Evolutionary conservation across 331 rosid species (phyloP), one percentile per base, ranked within the genome.

Genomic region (Spiraea crenata): DNA sequence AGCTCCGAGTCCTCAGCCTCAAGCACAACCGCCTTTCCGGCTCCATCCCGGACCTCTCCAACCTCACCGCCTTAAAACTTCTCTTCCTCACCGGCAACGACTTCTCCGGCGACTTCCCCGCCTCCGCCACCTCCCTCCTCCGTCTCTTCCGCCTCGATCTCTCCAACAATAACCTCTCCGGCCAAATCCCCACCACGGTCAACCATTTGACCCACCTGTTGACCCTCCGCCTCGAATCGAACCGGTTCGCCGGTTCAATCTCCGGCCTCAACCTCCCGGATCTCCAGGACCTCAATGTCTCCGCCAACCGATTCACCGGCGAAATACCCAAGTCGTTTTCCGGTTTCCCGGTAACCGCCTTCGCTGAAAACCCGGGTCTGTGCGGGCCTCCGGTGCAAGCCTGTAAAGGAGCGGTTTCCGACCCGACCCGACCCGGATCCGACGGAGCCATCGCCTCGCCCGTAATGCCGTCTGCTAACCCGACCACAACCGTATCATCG

Each of bases 61-160:
- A 87, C 74, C 74, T 90, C 83, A 78, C 86, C 1, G 54, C 88
- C 9, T 71, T 93, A n/a, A 89, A 79, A 46, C 92, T 90, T 37
- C 79, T 93, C n/a, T 93, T 81, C 19, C 85, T 93, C 45, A 85
- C 93, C 9, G 41, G 76, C 79, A 93, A 93, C 65, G 44, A 72
- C 0, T 80, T 93, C 71, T 84, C 93, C 80, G 97, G 96, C 13
- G 70, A 65, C 8, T 75, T 93, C 7, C 97, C 97, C 10, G 31
- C 57, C 11, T 50, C 88, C 0, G 59, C 77, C 0, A 45, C 80
- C 10, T 73, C 92, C 2, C 89, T 93, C 5, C 60, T 76, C 75
- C 88, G 87, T 0, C 76, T 92, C 10, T 88, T 81, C 84, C 97
- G 97, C 4, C 88, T 93, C 69, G 98, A 93, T 80, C 87, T 93